Conservation (phyloP, 129 eudicot species). For the Flaveria linearis region DNA sequence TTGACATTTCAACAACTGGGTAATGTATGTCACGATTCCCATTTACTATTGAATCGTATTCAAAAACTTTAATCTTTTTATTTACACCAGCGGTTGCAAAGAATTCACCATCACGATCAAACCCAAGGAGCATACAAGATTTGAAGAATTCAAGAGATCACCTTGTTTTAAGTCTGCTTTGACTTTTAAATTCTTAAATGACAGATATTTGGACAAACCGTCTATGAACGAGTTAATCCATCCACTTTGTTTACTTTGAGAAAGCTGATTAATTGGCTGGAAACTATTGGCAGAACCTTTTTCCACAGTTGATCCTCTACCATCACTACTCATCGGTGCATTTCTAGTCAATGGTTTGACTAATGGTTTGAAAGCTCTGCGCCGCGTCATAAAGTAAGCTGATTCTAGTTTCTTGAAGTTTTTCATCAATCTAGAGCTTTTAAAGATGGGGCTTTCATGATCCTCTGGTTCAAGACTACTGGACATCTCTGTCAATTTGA, state of each 20-base stretch:
- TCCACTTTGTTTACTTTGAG: constrained; percentile 52
- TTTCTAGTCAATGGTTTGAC: constrained; percentile 41
- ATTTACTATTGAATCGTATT: constrained; percentile 63
- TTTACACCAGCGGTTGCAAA: constrained; percentile 96
- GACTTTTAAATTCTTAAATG: constrained; percentile 61
- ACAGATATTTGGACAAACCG: constrained; percentile 74
- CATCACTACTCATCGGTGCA: constrained; percentile 57
- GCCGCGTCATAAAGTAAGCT: constrained; percentile 66
- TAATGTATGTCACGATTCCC: constrained; percentile 86
- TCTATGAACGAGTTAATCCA: constrained; percentile 83
- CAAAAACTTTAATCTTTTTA: constrained; percentile 93
- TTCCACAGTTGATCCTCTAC: constrained; percentile 67
- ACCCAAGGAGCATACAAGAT: constrained; percentile 82
- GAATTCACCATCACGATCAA: constrained; percentile 97
- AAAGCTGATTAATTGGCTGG: constrained; percentile 45
- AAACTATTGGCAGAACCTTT: constrained; percentile 64
- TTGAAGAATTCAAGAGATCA: constrained; percentile 85
- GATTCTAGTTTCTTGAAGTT: constrained; percentile 88
- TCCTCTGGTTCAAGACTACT: constrained; percentile 38
- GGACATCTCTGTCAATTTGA: constrained; percentile 40
- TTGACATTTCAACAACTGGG: constrained; percentile 83
- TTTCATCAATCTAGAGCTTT: constrained; percentile 67
- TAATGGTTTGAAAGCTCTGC: constrained; percentile 37
- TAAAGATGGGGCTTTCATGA: constrained; percentile 45
- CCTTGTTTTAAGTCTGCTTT: constrained; percentile 95